Evolutionary conservation across 345 rosid genomes (phyloP), one percentile per base, ranked within the genome.

Genomic region (Turritis glabra): DNA sequence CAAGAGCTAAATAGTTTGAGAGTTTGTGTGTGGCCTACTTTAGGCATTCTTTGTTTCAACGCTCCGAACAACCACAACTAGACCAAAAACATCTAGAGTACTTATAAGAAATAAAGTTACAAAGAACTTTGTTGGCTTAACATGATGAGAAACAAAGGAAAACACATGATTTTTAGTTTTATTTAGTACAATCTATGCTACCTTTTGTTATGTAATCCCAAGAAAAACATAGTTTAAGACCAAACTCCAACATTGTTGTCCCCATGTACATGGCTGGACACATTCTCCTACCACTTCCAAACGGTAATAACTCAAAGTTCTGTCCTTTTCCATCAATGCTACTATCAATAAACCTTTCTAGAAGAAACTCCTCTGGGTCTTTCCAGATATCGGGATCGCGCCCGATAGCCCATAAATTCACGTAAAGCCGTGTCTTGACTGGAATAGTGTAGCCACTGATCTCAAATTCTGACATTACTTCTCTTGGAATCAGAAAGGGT

Each of bases 241-340:
- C 30, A 22, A 51, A 51, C 56, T 51, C 56, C 4, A 23, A 30
- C 56, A 51, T 51, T 23, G 56, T 11, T 51, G 56, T 22, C 4
- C 56, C 56, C 78, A 73, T 67, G 8, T 19, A 60, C 1, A 69
- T 51, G 1, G 46, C 82, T 0, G 82, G 86, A 38, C 86, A 80
- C 6, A 65, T 74, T 77, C 87, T 79, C n/a, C 82, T 33, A 2
- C 87, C 85, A 5, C 67, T 52, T 1, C 87, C 85, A 50, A 81
- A 81, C 17, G 87, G 77, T 54, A 81, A 53, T 54, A 15, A 75
- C 26, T 48, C 53, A 48, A 48, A 21, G 26, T 78, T 8, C 8
- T 23, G 56, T 12, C 30, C 30, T 22, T 51, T 51, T 2, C 4
- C 15, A 23, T 23, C 56, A 23, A 51, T 23, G 17, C 5, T 12